A percentile compares a stretch with the other conserved stretches of the same genome.
Evolutionary conservation across 805 yeast genomes (phyloP).

Genomic region (Yarrowia bubula): DNA sequence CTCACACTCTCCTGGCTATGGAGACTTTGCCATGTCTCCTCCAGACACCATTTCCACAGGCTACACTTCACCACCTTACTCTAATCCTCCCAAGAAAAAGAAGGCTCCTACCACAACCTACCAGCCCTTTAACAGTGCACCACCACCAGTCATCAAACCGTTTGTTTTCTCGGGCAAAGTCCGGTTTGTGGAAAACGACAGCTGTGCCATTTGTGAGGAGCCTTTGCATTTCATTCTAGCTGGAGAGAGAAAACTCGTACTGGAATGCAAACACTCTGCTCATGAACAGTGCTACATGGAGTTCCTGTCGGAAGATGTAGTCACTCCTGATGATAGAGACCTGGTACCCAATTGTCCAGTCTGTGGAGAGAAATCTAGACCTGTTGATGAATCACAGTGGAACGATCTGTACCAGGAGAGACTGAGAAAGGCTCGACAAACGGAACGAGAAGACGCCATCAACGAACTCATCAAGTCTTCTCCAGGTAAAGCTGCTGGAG

Average conservation of each 20-base stretch:
- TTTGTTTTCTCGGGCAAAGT: conserved; percentile 6
- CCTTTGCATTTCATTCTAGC: neutral
- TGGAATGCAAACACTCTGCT: neutral
- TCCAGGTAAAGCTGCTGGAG: neutral
- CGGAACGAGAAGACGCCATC: conserved; percentile 9
- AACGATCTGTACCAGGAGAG: conserved; percentile 1
- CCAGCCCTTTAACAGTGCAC: neutral
- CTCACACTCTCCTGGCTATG: neutral
- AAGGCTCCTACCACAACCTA: neutral
- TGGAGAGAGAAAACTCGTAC: conserved; percentile 5
- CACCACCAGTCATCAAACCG: neutral
- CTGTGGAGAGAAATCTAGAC: conserved; percentile 1
- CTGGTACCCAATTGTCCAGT: neutral
- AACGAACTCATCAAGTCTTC: conserved; percentile 3
- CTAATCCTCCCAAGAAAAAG: neutral
- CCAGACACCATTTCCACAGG: neutral
- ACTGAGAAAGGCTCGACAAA: neutral
- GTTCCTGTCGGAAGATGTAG: neutral
- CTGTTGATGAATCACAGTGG: conserved; percentile 3
- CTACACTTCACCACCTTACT: conserved; percentile 5
- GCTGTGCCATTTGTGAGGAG: conserved; percentile 20
- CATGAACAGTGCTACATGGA: conserved; percentile 21
- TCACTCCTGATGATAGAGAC: conserved; percentile 8
- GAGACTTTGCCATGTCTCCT: neutral
- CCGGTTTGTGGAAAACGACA: neutral